These are phyloP conservation scores for Porogramme epimiltina DNA, from an alignment of 1,284 basidiomycete genomes.

Conservation along the genomic window DNA sequence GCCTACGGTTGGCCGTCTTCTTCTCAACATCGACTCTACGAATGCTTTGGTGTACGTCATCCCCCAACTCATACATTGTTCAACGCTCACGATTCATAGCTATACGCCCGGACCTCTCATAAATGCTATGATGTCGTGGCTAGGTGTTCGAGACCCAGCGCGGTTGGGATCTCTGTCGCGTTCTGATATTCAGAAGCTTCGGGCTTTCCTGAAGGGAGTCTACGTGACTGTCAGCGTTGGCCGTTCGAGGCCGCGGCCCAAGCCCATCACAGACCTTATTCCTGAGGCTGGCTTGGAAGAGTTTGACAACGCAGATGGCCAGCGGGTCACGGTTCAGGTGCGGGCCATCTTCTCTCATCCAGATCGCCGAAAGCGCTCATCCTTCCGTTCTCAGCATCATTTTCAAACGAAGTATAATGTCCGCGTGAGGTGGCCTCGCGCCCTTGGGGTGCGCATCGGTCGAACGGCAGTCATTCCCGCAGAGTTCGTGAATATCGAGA, in stretches of 20 bases:
- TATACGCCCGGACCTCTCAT: slow-evolving; percentile 6
- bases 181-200: background rate
- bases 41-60: slow-evolving; percentile 22
- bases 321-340: slow-evolving; percentile 5
- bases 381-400: background rate
- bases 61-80: background rate
- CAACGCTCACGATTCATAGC: background rate
- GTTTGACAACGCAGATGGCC: slow-evolving; percentile 8
- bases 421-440: background rate
- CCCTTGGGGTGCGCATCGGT: slow-evolving; percentile 5
- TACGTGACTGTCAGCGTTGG: background rate
- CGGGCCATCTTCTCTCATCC: background rate
- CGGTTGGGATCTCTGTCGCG: background rate
- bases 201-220: slow-evolving; percentile 10
- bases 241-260: background rate
- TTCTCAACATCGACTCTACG: slow-evolving; percentile 29
- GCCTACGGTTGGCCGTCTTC: slow-evolving; percentile 18
- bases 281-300: slow-evolving; percentile 1
- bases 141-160: background rate
- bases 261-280: slow-evolving; percentile 6
- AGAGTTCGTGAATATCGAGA: slow-evolving; percentile 43
- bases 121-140: background rate
- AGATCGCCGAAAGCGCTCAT: too few species aligned
- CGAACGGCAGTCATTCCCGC: slow-evolving; percentile 38
- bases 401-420: slow-evolving; percentile 8